Percentiles rank a stretch among this genome's conserved stretches.
These are phyloP conservation scores for Collariella sp. DNA, from an alignment of 495 filamentous ascomycete species.

Conservation along the genomic window DNA sequence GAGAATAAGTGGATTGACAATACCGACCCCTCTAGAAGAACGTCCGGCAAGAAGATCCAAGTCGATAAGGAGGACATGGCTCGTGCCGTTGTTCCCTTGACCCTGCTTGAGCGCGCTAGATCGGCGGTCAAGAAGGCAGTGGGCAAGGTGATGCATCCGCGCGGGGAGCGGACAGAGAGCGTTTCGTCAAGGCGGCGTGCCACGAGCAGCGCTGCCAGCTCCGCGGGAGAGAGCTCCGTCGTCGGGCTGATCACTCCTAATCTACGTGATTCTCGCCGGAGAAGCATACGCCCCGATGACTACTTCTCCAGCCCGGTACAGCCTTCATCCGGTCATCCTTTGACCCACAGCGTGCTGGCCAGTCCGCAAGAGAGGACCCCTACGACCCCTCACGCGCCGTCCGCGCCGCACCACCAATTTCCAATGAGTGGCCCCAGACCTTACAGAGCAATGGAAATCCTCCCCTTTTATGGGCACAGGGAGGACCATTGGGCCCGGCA, in stretches of 20 bases:
- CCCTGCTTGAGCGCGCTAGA: conserved; percentile 67
- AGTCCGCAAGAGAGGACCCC: conserved; percentile 52
- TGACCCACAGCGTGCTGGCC: conserved; percentile 73
- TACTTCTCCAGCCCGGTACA: conserved; percentile 43
- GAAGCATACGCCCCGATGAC: conserved; percentile 66
- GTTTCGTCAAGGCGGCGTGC: conserved; percentile 45
- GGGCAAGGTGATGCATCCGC: conserved; percentile 50
- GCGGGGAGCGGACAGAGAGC: conserved; percentile 47
- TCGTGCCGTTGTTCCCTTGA: conserved; percentile 80
- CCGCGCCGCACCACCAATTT: conserved; percentile 35
- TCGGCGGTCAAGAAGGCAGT: conserved; percentile 61
- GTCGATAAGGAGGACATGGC: conserved; percentile 86
- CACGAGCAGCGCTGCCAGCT: conserved; percentile 52
- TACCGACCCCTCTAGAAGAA: conserved; percentile 74
- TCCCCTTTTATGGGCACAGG: conserved; percentile 32
- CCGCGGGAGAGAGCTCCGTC: conserved; percentile 36
- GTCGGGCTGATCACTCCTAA: conserved; percentile 30
- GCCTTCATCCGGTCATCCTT: conserved; percentile 56
- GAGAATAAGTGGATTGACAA: conserved; percentile 86
- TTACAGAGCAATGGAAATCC: conserved; percentile 30
- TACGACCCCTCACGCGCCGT: conserved; percentile 25
- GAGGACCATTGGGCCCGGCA: conserved; percentile 40
- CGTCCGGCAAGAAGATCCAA: conserved; percentile 82
- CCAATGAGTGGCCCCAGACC: conserved; percentile 28
- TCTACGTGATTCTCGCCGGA: conserved; percentile 47